Conservation (phyloP, 2,329 filamentous ascomycete species). For the Myriangium duriaei region DNA sequence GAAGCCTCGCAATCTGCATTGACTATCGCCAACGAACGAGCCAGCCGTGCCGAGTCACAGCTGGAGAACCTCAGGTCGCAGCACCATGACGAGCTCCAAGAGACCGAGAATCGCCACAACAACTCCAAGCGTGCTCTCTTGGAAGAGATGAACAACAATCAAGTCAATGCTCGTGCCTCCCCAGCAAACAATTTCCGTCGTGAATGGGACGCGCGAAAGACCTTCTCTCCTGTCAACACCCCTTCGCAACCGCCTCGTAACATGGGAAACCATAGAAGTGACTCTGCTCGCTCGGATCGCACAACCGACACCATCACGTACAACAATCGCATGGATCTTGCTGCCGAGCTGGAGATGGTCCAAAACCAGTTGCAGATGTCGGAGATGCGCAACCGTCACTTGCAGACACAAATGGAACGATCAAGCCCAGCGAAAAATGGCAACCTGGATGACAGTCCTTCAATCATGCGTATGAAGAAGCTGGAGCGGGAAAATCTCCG, state of each 20-base stretch:
- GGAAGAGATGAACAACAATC: slow-evolving; percentile 79
- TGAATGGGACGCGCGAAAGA: slow-evolving; percentile 48
- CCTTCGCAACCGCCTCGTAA: slow-evolving; percentile 54
- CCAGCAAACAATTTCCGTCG: slow-evolving; percentile 53
- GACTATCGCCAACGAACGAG: slow-evolving; percentile 68
- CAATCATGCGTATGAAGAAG: slow-evolving; percentile 70
- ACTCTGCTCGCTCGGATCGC: slow-evolving; percentile 72
- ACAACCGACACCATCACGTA: slow-evolving; percentile 74
- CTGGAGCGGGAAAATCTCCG: slow-evolving; percentile 84
- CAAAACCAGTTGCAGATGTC: slow-evolving; percentile 89
- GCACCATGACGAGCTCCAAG: slow-evolving; percentile 57
- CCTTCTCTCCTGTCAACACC: slow-evolving; percentile 60
- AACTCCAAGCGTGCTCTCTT: slow-evolving; percentile 61
- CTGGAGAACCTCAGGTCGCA: slow-evolving; percentile 64
- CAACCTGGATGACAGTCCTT: slow-evolving; percentile 64
- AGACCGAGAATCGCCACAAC: slow-evolving; percentile 48
- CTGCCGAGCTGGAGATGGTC: slow-evolving; percentile 77
- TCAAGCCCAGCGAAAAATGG: slow-evolving; percentile 48
- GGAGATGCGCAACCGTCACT: slow-evolving; percentile 88
- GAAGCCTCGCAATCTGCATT: slow-evolving; percentile 83
- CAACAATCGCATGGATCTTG: slow-evolving; percentile 82
- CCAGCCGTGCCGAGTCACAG: slow-evolving; percentile 70
- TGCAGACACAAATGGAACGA: slow-evolving; percentile 75
- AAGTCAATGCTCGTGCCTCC: slow-evolving; percentile 59
- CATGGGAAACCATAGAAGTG: slow-evolving; percentile 52